These are phyloP conservation scores for Umbelopsis vinacea DNA, from an alignment of 192 early-diverging fungal genomes.

Conservation along the genomic window DNA sequence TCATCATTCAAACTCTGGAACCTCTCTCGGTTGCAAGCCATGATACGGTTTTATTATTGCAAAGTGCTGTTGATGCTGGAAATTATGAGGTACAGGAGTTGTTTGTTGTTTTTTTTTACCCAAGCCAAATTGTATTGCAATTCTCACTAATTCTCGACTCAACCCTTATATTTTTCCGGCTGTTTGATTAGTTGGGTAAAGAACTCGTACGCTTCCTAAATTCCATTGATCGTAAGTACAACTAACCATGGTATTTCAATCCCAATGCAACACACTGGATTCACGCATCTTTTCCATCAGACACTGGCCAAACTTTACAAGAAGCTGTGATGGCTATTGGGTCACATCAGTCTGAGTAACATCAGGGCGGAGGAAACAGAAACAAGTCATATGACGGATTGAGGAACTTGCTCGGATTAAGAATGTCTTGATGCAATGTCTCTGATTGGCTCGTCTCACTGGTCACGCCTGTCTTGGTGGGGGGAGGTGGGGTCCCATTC, in stretches of 20 bases:
- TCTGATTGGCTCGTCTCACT: not conserved
- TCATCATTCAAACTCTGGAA: conserved; percentile 92
- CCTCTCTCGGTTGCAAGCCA: conserved; percentile 63
- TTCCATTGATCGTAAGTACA: conserved; percentile 71
- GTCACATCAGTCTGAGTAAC: too few relatives aligned
- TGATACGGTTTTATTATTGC: conserved; percentile 70
- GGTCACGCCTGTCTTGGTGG: conserved; percentile 1
- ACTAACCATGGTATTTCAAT: too few relatives aligned
- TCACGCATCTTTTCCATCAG: conserved; percentile 24
- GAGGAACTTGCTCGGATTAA: not conserved
- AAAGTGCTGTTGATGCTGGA: conserved; percentile 71
- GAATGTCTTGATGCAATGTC: conserved; percentile 10
- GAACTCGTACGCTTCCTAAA: conserved; percentile 79
- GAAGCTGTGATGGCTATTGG: conserved; percentile 38
- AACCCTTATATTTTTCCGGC: not conserved
- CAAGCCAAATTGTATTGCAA: conserved; percentile 6
- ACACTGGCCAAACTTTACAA: conserved; percentile 50
- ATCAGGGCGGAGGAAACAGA: too few relatives aligned
- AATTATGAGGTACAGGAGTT: conserved; percentile 71
- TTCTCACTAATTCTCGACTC: conserved; percentile 4
- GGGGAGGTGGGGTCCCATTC: not conserved
- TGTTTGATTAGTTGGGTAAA: conserved; percentile 61
- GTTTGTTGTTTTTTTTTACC: not conserved
- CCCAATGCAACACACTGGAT: not conserved
- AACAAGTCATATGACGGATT: too few relatives aligned